phyloP scores from a whole-genome alignment of 495 filamentous ascomycete species.

The Hypoxylon lienhwacheense region DNA sequence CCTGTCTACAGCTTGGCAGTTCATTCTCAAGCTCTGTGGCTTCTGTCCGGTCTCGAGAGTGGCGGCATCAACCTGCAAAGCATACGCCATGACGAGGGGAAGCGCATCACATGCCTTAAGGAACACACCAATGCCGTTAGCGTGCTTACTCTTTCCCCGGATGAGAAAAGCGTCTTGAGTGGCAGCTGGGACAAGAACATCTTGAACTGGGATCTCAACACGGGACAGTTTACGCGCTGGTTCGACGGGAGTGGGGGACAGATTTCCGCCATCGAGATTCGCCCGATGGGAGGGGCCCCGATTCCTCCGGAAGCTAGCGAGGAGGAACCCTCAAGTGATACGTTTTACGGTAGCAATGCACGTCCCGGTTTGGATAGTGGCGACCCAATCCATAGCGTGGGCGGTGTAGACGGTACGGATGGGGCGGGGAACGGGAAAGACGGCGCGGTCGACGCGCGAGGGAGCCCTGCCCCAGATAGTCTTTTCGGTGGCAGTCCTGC shows the following conservation, averaged over 20 bases:
- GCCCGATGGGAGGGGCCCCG: slow-evolving; percentile 73
- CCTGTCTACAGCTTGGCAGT: slow-evolving; percentile 93
- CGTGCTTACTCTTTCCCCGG: slow-evolving; percentile 75
- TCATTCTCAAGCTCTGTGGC: slow-evolving; percentile 86
- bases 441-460: slow-evolving; percentile 45
- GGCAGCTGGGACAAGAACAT: slow-evolving; percentile 96
- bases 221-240: slow-evolving; percentile 70
- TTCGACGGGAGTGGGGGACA: slow-evolving; percentile 80
- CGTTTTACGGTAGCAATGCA: slow-evolving; percentile 59
- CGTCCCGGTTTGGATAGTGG: slow-evolving; percentile 39
- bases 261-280: slow-evolving; percentile 82
- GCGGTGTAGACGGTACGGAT: slow-evolving; percentile 23
- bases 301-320: slow-evolving; percentile 73
- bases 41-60: slow-evolving; percentile 85
- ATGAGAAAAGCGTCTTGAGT: slow-evolving; percentile 86
- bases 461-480: slow-evolving; percentile 77
- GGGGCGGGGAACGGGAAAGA: slow-evolving; percentile 35
- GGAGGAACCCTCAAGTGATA: slow-evolving; percentile 59
- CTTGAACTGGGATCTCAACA: slow-evolving; percentile 94
- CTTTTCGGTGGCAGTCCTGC: slow-evolving; percentile 57
- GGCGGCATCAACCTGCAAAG: slow-evolving; percentile 92
- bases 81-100: slow-evolving; percentile 94
- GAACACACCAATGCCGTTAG: slow-evolving; percentile 92
- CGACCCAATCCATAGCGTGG: slow-evolving; percentile 19
- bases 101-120: slow-evolving; percentile 74